A percentile compares a stretch with the other conserved stretches of the same genome.
These are phyloP conservation scores for Candida nonsorbophila DNA, from an alignment of 805 yeast species.

Conservation along the genomic window DNA sequence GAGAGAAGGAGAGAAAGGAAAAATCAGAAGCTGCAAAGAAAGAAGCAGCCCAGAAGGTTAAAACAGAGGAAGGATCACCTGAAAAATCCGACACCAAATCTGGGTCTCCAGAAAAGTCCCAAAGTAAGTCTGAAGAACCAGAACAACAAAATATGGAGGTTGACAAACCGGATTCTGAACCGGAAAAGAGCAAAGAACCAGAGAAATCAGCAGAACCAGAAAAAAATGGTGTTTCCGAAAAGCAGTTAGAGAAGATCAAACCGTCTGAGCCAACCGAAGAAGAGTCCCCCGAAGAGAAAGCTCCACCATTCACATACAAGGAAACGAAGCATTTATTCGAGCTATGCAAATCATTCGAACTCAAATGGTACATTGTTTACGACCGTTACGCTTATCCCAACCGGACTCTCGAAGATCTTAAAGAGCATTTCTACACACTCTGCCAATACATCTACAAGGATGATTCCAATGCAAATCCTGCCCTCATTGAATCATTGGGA, in stretches of 20 bases:
- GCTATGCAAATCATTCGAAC: conserved; percentile 54
- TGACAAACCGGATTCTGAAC: not conserved
- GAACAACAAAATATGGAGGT: conserved; percentile 1
- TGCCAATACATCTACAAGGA: conserved; percentile 48
- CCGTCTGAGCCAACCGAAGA: conserved; percentile 1
- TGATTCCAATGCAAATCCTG: conserved; percentile 35
- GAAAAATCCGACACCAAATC: too few relatives aligned
- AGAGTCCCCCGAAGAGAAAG: too few relatives aligned
- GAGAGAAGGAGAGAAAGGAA: conserved; percentile 4
- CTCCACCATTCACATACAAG: conserved; percentile 37
- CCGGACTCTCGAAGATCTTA: conserved; percentile 71
- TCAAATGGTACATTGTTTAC: conserved; percentile 62
- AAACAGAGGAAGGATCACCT: conserved; percentile 3
- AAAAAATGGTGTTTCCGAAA: conserved; percentile 1
- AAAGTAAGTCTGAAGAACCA: not conserved
- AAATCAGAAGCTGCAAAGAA: conserved; percentile 3
- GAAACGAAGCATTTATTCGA: conserved; percentile 81
- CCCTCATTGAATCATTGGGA: conserved; percentile 54
- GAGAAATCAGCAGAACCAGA: conserved; percentile 10
- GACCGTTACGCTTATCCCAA: conserved; percentile 46
- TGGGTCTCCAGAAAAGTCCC: not conserved
- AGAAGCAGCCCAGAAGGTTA: conserved; percentile 1
- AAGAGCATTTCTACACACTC: conserved; percentile 72
- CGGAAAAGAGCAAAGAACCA: conserved; percentile 17
- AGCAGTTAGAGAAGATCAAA: conserved; percentile 2